phyloP scores from a whole-genome alignment of 129 eudicot species.

The Escallonia rubra region DNA sequence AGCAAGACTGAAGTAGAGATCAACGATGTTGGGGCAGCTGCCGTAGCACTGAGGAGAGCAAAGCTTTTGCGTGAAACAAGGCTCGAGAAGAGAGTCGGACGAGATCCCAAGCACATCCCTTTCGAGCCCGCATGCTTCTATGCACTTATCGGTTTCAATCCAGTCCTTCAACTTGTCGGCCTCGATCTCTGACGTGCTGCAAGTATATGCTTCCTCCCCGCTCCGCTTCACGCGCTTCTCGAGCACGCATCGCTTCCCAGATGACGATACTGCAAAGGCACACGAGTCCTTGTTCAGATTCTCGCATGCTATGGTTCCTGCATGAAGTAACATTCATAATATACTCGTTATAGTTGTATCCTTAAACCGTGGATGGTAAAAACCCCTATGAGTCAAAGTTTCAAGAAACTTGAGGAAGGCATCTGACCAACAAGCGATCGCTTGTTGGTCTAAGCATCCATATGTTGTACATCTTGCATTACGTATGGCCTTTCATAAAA shows the following conservation, averaged over 20 bases:
- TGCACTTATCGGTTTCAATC: constrained; percentile 65
- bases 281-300: constrained; percentile 62
- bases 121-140: constrained; percentile 65
- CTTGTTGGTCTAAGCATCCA: too few species aligned
- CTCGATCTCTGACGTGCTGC: constrained; percentile 74
- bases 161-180: constrained; percentile 45
- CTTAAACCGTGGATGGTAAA: too few species aligned
- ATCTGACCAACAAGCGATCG: too few species aligned
- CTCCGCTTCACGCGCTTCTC: constrained; percentile 59
- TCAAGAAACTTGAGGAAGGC: too few species aligned
- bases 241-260: constrained; percentile 85
- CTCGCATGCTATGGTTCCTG: constrained; percentile 67
- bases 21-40: constrained; percentile 78
- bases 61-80: constrained; percentile 51
- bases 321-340: neutral
- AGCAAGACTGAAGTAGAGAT: constrained; percentile 88
- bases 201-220: constrained; percentile 49
- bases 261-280: constrained; percentile 69
- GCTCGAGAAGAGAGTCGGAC: constrained; percentile 67
- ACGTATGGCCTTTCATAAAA: too few species aligned
- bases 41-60: constrained; percentile 73
- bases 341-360: too few species aligned
- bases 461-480: too few species aligned
- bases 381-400: too few species aligned
- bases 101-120: constrained; percentile 70